Percentiles rank a stretch among this genome's conserved stretches.
These are phyloP conservation scores for Leucosporidium creatinivorum DNA, from an alignment of 768 basidiomycete species.

Conservation along the genomic window DNA sequence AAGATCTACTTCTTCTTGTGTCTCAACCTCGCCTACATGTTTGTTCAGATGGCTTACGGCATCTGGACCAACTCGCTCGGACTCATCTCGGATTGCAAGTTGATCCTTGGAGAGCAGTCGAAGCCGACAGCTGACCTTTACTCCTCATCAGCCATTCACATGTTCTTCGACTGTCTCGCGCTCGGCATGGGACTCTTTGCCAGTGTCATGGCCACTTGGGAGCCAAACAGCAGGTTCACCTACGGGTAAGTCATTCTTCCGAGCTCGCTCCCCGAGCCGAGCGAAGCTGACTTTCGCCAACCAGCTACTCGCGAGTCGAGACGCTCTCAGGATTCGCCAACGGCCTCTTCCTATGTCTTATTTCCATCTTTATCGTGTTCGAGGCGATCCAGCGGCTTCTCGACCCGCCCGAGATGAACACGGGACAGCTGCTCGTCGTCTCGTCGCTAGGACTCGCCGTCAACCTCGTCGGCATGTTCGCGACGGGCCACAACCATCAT, in stretches of 20 bases:
- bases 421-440: conserved; percentile 79
- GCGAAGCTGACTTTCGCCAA: background rate
- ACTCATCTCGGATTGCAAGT: conserved; percentile 86
- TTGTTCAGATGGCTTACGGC: conserved; percentile 88
- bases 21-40: conserved; percentile 91
- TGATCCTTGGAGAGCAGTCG: background rate
- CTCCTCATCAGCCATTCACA: conserved; percentile 77
- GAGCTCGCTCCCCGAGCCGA: background rate
- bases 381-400: conserved; percentile 89
- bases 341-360: conserved; percentile 84
- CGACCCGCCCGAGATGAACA: conserved; percentile 86
- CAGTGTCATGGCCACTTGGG: conserved; percentile 97
- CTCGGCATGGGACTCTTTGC: conserved; percentile 92
- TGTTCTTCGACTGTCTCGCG: conserved; percentile 98
- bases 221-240: conserved; percentile 85
- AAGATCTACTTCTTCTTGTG: conserved; percentile 96
- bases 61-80: conserved; percentile 97
- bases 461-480: conserved; percentile 97
- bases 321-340: conserved; percentile 97
- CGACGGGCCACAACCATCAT: conserved; percentile 60
- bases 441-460: conserved; percentile 83
- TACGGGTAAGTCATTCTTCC: conserved; percentile 60
- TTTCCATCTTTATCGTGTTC: conserved; percentile 96
- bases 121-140: background rate
- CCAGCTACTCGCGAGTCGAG: conserved; percentile 88